Evolutionary conservation across 768 basidiomycete species (phyloP).

Genomic region (Amanita phalloides): DNA sequence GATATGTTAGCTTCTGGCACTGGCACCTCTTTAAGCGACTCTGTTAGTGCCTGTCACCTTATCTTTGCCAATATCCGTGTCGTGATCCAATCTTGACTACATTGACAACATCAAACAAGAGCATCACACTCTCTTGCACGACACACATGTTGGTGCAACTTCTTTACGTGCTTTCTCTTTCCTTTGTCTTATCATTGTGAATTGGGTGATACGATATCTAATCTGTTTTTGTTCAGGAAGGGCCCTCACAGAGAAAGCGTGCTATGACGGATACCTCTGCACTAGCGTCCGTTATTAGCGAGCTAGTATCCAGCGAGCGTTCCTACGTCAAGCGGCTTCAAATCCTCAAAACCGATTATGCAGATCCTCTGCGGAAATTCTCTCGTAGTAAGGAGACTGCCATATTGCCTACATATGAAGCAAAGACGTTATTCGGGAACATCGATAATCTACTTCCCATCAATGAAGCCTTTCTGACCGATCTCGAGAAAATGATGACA

Average conservation of each 20-base stretch:
- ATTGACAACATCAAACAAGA: not conserved
- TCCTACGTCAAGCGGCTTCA: slow-evolving; percentile 79
- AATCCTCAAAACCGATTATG: slow-evolving; percentile 81
- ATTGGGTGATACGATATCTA: not conserved
- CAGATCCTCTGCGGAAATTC: slow-evolving; percentile 83
- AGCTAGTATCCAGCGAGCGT: slow-evolving; percentile 82
- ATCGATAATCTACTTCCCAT: slow-evolving; percentile 81
- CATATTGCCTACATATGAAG: slow-evolving; percentile 84
- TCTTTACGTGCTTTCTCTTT: not conserved
- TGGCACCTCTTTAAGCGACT: slow-evolving; percentile 23
- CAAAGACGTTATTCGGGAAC: slow-evolving; percentile 90
- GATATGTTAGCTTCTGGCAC: slow-evolving; percentile 34
- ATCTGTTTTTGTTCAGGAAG: slow-evolving; percentile 19
- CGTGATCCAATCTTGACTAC: not conserved
- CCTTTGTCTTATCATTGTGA: not conserved
- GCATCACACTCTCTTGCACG: not conserved
- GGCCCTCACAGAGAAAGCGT: slow-evolving; percentile 38
- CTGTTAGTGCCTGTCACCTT: slow-evolving; percentile 26
- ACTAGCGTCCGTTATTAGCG: slow-evolving; percentile 67
- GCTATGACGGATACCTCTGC: slow-evolving; percentile 55
- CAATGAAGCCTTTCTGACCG: slow-evolving; percentile 78
- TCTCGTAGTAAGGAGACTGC: slow-evolving; percentile 76
- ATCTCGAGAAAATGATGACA: slow-evolving; percentile 70
- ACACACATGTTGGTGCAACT: slow-evolving; percentile 5
- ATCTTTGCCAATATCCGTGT: not conserved